Percentiles rank a stretch among this genome's conserved stretches.
Evolutionary conservation across 139 green algal genomes (phyloP).

Genomic region (Closterium sp.): DNA sequence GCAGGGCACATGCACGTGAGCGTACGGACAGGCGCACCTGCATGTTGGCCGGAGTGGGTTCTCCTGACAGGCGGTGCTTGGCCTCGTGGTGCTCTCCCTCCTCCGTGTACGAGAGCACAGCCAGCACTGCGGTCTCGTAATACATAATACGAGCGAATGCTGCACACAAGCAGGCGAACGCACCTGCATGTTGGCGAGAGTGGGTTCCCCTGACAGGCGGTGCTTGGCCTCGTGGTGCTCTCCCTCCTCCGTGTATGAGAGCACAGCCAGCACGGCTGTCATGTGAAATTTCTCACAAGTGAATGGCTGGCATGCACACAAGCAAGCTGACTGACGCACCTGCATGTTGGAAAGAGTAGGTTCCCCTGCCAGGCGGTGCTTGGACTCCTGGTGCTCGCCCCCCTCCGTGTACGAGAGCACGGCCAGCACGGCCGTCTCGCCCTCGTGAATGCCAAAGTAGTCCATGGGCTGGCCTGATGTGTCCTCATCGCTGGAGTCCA

Average conservation of each 20-base stretch:
- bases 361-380: not conserved
- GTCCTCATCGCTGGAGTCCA: not conserved
- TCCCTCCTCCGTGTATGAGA: too few relatives aligned
- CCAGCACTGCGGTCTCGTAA: too few relatives aligned
- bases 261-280: too few relatives aligned
- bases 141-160: too few relatives aligned
- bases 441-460: not conserved
- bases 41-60: not conserved
- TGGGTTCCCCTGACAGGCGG: too few relatives aligned
- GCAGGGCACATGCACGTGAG: not conserved
- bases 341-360: not conserved
- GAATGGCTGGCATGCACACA: not conserved
- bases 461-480: not conserved
- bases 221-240: too few relatives aligned
- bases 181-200: not conserved
- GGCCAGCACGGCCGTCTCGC: not conserved
- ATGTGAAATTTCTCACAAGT: too few relatives aligned
- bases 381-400: not conserved
- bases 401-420: not conserved
- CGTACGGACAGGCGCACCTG: not conserved
- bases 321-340: not conserved
- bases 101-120: too few relatives aligned
- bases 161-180: not conserved
- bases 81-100: too few relatives aligned
- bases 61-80: too few relatives aligned